Base-by-base conservation (phyloP, 352 stramenopile species). In the Phytophthora agathidicida region DNA sequence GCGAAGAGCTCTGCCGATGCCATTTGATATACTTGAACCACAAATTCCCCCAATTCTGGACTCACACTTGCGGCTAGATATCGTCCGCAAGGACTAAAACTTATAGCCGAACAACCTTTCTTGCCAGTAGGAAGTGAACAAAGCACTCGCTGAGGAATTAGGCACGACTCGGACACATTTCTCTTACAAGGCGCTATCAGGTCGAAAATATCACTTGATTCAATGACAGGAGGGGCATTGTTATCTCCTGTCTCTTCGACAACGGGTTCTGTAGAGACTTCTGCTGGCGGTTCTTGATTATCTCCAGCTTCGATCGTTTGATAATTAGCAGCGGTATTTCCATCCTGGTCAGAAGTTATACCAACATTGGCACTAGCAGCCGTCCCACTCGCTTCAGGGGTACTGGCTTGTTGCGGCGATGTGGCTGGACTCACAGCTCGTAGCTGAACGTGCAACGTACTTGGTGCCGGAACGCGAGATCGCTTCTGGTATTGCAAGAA, bases 401-500 rank as follows among this genome's bases (percentile, higher is more conserved):
- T 24, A 31, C 7, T 24, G 8, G 43, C 13, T 55, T 53, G 62
- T 24, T 24, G 32, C 42, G 45, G 43, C 27, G 37, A 62, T 7
- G 33, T 22, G 8, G 37, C 13, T 9, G 37, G 23, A 14, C 17
- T 39, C 4, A 69, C 33, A 16, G 70, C 67, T 59, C 42, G 38
- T 22, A 88, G 52, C 9, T 73, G 56, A 17, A 88, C 43, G 24
- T 82, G 60, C 10, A 88, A 33, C 14, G 68, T 83, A 26, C 55
- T 73, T 5, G 65, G 71, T n/a, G 71, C 55, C 0, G 47, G 13
- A 1, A 33, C 17, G 4, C 76, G 65, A 11, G 47, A 65, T 2
- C 74, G 68, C 45, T 83, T 83, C 41, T 89, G 79, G 32, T 80
- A 90, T 43, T 92, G 82, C 3, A 92, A 45, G 22, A 82, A 90